Base-by-base conservation (phyloP, 495 filamentous ascomycete species). In the Annulohypoxylon nitens region DNA sequence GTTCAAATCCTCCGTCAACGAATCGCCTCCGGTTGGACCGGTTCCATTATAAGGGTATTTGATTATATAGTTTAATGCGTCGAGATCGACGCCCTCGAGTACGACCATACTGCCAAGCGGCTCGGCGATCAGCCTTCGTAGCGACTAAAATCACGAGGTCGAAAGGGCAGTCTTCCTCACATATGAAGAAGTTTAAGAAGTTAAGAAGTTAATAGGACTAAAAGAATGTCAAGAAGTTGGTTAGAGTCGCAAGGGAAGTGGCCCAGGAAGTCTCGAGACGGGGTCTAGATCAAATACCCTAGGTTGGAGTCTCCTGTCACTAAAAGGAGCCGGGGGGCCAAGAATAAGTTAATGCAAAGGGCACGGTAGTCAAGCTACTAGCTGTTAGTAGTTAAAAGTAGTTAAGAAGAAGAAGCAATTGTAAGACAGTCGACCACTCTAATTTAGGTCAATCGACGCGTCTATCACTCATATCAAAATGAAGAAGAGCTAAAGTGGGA, bases 1-100 rank as follows among this genome's bases (percentile, higher is more conserved):
- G 79, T 97, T 97, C 57, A 97, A 85, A 78, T 97, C 85, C 37
- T 92, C 81, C 2, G 79, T 86, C 66, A 95, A 78, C 12, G 93
- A 92, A 81, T 97, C 87, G 69, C 93, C 94, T 39, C 94, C 94
- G 11, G 86, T 89, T 23, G 85, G 79, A 48, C 78, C 82, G 26
- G 89, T 86, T 59, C 89, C 90, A 83, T 92, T 92, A 82, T 91
- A 95, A 39, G 86, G 81, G 16, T 88, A 77, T 43, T 84, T 78
- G 30, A 79, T 68, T 34, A 83, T 81, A 69, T 87, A 88, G 71
- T 85, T 82, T 60, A 86, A 81, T 45, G 67, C 74, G 67, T 81
- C 78, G 53, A 81, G 74, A 75, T 86, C 81, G 71, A 83, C 70
- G 62, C 77, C 81, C 43, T 76, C 77, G 60, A 70, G 64, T 41